Conservation (phyloP, 345 rosid species). For the Citrus trifoliata region DNA sequence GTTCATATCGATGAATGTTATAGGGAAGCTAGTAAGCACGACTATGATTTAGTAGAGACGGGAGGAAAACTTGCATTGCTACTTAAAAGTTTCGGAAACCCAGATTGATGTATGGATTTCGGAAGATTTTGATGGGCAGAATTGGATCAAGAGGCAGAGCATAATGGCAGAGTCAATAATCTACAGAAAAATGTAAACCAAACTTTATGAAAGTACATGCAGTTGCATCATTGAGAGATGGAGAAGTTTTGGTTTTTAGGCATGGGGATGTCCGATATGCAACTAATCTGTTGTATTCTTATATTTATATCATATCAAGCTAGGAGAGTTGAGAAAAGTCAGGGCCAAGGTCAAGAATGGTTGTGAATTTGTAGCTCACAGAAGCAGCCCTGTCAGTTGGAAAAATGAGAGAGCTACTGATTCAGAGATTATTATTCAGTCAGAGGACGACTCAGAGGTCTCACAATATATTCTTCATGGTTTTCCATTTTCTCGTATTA, state of each 20-base stretch:
- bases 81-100: not conserved
- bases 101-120: constrained; percentile 12
- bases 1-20: constrained; percentile 13
- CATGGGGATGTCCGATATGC: not conserved
- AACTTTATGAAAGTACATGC: not conserved
- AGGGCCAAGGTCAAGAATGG: not conserved
- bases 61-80: constrained; percentile 7
- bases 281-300: not conserved
- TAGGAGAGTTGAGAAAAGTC: not conserved
- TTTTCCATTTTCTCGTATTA: not conserved
- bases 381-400: not conserved
- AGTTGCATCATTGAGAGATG: not conserved
- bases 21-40: too few relatives aligned
- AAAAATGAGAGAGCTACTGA: not conserved
- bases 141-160: constrained; percentile 13
- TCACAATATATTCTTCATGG: not conserved
- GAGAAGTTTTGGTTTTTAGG: constrained; percentile 1
- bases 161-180: not conserved
- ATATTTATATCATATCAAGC: constrained; percentile 6
- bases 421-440: not conserved
- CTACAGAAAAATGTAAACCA: not conserved
- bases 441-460: not conserved
- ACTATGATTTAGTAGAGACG: not conserved
- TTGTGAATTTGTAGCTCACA: not conserved
- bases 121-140: constrained; percentile 3